phyloP scores from a whole-genome alignment of 179 eudicot genomes.

The Beta macrorhiza region DNA sequence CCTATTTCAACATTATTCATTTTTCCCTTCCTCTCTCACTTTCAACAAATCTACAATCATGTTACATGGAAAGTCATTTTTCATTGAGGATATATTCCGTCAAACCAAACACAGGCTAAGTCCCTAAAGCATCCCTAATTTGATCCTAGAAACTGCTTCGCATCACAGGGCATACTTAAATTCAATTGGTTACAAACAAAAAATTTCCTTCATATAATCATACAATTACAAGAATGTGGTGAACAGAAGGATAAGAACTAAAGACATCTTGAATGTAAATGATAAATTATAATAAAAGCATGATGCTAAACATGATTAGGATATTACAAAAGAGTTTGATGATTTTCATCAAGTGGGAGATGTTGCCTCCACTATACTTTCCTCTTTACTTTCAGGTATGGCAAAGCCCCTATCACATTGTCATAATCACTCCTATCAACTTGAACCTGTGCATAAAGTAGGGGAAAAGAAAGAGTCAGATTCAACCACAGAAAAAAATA shows the following conservation, averaged over 20 bases:
- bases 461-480: neutral
- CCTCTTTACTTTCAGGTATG: constrained; percentile 90
- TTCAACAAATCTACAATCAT: too few relatives aligned
- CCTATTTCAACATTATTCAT: too few relatives aligned
- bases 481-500: neutral
- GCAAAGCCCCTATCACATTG: constrained; percentile 47
- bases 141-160: too few relatives aligned
- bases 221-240: neutral
- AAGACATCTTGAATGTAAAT: neutral
- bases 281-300: constrained; percentile 14
- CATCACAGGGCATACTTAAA: too few relatives aligned
- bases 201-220: too few relatives aligned
- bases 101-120: too few relatives aligned
- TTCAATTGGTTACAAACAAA: too few relatives aligned
- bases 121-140: too few relatives aligned
- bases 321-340: constrained; percentile 21
- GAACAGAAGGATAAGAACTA: neutral
- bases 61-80: too few relatives aligned
- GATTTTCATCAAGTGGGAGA: constrained; percentile 2
- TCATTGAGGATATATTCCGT: too few relatives aligned
- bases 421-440: constrained; percentile 72
- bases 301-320: constrained; percentile 2
- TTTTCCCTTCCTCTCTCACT: too few relatives aligned
- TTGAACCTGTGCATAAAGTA: constrained; percentile 43
- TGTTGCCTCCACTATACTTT: constrained; percentile 32